Base-by-base conservation (phyloP, 2,329 filamentous ascomycete genomes). In the Phyllachora maydis region DNA sequence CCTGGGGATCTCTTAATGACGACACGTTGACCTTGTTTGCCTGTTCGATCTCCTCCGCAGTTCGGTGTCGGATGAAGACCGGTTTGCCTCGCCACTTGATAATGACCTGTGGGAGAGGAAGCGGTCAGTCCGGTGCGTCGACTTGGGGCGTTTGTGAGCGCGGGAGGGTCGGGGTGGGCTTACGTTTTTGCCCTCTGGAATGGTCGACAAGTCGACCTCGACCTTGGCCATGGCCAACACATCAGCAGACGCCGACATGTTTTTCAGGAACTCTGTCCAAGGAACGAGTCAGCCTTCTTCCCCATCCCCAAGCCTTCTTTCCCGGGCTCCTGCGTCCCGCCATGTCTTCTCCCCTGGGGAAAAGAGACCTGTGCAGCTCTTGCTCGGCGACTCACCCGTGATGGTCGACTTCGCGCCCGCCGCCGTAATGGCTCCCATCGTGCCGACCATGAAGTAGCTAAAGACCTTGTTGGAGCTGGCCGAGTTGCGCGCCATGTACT, bases 81-180 rank as follows among this genome's bases (percentile, higher is more conserved):
- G 88, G 88, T 77, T 98, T 98, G 52, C 88, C 88, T 65, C 88
- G 78, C 88, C 88, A 98, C 65, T 98, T 98, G 66, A 98, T 91
- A 53, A 98, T 90, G 50, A 98, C 74, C 76, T 83, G 43, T 23
- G 16, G 17, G 4, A 15, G 7, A 18, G 18, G 8, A 19, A 14
- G 20, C 16, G 16, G 18, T 24, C 27, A 31, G 21, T n/a, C n/a
- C n/a, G n/a, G n/a, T n/a, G n/a, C n/a, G n/a, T n/a, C n/a, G n/a
- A n/a, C n/a, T n/a, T n/a, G n/a, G n/a, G n/a, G n/a, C n/a, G n/a
- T n/a, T n/a, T n/a, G n/a, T n/a, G n/a, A n/a, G n/a, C n/a, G n/a
- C n/a, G n/a, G n/a, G n/a, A n/a, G n/a, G n/a, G n/a, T n/a, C n/a
- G n/a, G n/a, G n/a, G n/a, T n/a, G n/a, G n/a, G 62, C 75, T 50